phyloP scores from a whole-genome alignment of 2,329 filamentous ascomycete species.

The Dactylellina sp. region DNA sequence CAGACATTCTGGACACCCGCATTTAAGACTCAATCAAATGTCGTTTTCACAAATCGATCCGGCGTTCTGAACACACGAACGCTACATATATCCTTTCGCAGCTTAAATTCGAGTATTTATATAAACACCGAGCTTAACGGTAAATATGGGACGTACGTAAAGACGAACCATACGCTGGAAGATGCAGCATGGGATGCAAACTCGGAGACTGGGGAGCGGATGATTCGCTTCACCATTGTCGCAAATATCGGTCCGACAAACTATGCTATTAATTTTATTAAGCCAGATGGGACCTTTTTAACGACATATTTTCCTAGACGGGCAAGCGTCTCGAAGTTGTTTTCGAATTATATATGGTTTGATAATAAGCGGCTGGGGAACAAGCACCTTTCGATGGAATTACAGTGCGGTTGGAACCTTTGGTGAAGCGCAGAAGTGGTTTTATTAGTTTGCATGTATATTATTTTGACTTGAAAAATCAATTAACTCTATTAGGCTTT shows the following conservation, averaged over 20 bases:
- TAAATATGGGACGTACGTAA: background rate
- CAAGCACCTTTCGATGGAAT: background rate
- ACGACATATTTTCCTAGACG: background rate
- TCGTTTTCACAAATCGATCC: too few species aligned
- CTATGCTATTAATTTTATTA: background rate
- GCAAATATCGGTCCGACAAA: background rate
- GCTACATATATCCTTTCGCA: too few species aligned
- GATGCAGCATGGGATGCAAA: background rate
- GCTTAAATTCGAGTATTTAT: background rate
- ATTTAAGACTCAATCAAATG: too few species aligned
- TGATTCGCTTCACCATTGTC: background rate
- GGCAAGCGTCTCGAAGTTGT: background rate
- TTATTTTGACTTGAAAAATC: too few species aligned
- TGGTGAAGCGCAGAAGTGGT: background rate
- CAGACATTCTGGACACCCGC: too few species aligned
- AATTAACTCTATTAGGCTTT: too few species aligned
- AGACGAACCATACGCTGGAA: background rate
- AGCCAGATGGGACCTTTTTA: background rate
- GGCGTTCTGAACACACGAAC: too few species aligned
- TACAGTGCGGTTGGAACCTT: background rate
- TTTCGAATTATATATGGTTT: conserved; percentile 9
- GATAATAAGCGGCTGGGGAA: background rate
- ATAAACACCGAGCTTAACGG: background rate
- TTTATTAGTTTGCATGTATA: background rate
- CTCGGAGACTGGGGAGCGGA: background rate